Evolutionary conservation across 1,284 basidiomycete species (phyloP), one percentile per base, ranked within the genome.

Genomic region (Termitomyces sp.): DNA sequence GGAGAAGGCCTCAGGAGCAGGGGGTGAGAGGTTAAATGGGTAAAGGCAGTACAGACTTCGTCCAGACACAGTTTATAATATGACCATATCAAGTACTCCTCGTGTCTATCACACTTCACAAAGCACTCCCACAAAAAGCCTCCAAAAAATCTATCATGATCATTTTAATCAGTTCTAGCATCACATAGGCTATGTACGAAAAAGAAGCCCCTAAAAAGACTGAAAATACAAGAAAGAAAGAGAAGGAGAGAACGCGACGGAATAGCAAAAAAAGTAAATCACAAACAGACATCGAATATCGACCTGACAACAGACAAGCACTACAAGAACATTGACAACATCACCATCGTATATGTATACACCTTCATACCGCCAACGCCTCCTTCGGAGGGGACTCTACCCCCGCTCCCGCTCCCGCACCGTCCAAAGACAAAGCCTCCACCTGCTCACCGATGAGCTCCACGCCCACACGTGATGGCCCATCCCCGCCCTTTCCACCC

Each of bases 361-460:
- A 9, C n/a, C 24, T 15, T 40, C 43, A 45, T 34, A 58, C 49
- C 34, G 44, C 39, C 46, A 57, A 15, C 30, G 50, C 43, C 42
- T 44, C 41, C 52, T 47, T 28, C 2, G 43, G 15, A 15, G 43
- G 53, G n/a, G 26, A 39, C 41, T 61, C 64, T 10, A 40, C 31
- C 19, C 24, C 24, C n/a, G n/a, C n/a, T n/a, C 60, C 63, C 13
- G 49, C n/a, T 24, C 51, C 52, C n/a, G 64, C 59, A 15, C 66
- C 69, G 28, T 65, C 69, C 38, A 76, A 51, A 28, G 71, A 65
- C 62, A 77, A 61, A 28, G 64, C 59, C 39, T 67, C 65, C 26
- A 74, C 62, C 54, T 73, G 69, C 31, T 65, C 70, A 36, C 34
- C 6, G n/a, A 68, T 67, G 10, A 77, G 60, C 28, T 67, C 68